Conservation (phyloP, 495 filamentous ascomycete species). For the Trypethelium eluteriae region DNA sequence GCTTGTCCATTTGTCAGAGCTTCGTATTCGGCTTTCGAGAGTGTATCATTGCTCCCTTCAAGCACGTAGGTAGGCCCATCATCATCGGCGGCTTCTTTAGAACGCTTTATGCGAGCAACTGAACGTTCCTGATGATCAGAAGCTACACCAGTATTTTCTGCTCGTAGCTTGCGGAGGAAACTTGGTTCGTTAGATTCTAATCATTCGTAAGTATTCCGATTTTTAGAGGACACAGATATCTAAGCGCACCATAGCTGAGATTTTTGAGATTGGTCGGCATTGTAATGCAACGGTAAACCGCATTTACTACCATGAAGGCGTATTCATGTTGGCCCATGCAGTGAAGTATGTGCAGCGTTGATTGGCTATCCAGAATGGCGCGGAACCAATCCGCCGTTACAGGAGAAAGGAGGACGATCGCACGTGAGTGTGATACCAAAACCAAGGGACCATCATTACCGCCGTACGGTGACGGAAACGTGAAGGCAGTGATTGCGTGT, state of each 20-base stretch:
- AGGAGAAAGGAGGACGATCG: too few relatives aligned
- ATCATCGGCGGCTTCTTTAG: slow-evolving; percentile 37
- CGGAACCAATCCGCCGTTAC: too few relatives aligned
- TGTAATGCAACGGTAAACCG: not conserved
- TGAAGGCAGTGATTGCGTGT: too few relatives aligned
- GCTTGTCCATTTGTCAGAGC: slow-evolving; percentile 30
- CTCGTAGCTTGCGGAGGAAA: slow-evolving; percentile 39
- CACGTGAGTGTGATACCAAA: too few relatives aligned
- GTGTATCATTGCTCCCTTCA: slow-evolving; percentile 39
- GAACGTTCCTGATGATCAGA: slow-evolving; percentile 36
- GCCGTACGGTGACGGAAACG: too few relatives aligned
- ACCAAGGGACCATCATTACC: too few relatives aligned
- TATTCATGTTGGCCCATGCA: not conserved
- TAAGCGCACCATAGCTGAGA: slow-evolving; percentile 36
- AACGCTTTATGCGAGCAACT: slow-evolving; percentile 36
- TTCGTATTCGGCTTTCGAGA: slow-evolving; percentile 40
- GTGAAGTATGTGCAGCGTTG: too few relatives aligned
- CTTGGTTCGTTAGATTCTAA: slow-evolving; percentile 37
- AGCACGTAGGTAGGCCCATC: slow-evolving; percentile 45
- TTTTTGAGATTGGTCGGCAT: slow-evolving; percentile 43
- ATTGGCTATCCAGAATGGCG: too few relatives aligned
- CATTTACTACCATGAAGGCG: not conserved
- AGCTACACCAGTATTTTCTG: slow-evolving; percentile 34
- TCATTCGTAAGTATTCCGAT: not conserved
- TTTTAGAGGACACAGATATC: not conserved